phyloP scores from a whole-genome alignment of 768 basidiomycete species.

The Scleroderma citrinum region DNA sequence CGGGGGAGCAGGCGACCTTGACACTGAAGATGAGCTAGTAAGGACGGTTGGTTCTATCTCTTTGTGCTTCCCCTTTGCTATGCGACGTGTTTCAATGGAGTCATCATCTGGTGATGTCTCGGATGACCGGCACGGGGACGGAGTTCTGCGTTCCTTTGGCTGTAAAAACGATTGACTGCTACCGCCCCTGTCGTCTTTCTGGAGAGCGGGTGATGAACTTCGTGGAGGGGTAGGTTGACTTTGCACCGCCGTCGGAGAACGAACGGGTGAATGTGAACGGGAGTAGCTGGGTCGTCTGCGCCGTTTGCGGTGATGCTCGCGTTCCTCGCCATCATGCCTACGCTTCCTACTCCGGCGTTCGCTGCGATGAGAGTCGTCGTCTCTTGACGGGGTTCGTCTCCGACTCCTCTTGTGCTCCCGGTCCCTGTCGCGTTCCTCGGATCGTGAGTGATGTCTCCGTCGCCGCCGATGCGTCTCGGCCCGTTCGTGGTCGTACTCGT shows the following conservation, averaged over 20 bases:
- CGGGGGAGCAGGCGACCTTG: conserved; percentile 23
- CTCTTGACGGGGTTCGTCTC: conserved; percentile 14
- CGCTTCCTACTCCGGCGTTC: conserved; percentile 21
- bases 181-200: conserved; percentile 7
- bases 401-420: conserved; percentile 16
- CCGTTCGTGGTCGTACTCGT: conserved; percentile 9
- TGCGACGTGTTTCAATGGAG: conserved; percentile 1
- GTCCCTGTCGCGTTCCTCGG: conserved; percentile 18
- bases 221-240: conserved; percentile 4
- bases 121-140: conserved; percentile 25
- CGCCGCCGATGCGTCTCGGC: conserved; percentile 14
- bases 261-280: conserved; percentile 4
- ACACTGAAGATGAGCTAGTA: conserved; percentile 23
- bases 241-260: conserved; percentile 9
- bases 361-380: conserved; percentile 9
- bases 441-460: conserved; percentile 26
- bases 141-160: conserved; percentile 5
- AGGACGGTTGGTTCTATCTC: conserved; percentile 5
- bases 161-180: conserved; percentile 5
- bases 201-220: conserved; percentile 10
- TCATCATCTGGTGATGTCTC: conserved; percentile 22
- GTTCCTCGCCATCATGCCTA: conserved; percentile 14
- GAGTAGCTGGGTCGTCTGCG: conserved; percentile 16
- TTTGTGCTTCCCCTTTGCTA: conserved; percentile 18
- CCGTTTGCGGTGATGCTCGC: conserved; percentile 12